Evolutionary conservation across 441 rosid species (phyloP), one percentile per base, ranked within the genome.

Genomic region (Mallotus japonicus): DNA sequence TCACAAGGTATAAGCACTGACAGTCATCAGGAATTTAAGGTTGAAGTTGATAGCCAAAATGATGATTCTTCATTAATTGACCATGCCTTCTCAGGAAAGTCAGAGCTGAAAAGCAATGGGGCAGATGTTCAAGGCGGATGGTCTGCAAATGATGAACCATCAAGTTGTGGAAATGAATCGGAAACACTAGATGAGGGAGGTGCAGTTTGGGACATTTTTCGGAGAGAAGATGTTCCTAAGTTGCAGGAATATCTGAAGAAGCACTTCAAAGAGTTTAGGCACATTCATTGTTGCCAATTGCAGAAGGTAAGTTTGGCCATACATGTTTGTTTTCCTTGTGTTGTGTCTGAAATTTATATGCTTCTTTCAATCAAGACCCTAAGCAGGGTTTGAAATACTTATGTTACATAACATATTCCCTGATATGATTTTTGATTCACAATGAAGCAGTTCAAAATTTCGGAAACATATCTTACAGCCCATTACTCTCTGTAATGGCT

Each of bases 131-230:
- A 47, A 65, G 73, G 61, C 59, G 55, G 9, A 56, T 58, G 50
- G 50, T 32, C 11, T 19, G 78, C 79, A 57, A 73, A 24, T 56
- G 65, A 56, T 55, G 77, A 62, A 19, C 34, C 59, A 46, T 65
- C 73, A 60, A 59, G 42, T 68, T 32, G 73, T 47, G 73, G 59
- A 73, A 56, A 69, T 79, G 71, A 72, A 70, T 72, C 44, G 58
- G 83, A 73, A 61, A 72, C 65, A n/a, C 40, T 34, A 19, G 74
- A 79, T 59, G 85, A 85, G 19, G 91, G 87, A 69, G 92, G 92
- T 76, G 97, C 97, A 69, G 73, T 90, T 10, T 94, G 99, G 97
- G 99, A 94, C 77, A 88, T 94, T 75, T 94, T 92, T 70, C 89
- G 95, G 64, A 85, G 93, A 75, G 75, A 90, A 85, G 99, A 92